Base-by-base conservation (phyloP, 768 basidiomycete species). In the Mycena amicta region DNA sequence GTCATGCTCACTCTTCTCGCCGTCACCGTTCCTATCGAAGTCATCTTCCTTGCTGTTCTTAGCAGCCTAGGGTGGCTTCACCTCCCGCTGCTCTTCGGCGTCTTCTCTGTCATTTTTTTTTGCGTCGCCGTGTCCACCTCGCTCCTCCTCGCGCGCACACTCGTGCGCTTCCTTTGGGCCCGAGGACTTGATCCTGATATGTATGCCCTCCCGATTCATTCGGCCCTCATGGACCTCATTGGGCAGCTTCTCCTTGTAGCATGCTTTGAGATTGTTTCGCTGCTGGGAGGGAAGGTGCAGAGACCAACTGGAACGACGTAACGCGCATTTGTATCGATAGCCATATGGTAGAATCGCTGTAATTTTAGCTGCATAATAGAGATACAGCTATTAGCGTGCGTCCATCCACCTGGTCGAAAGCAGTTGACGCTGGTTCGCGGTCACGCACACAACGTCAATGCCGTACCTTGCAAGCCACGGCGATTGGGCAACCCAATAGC, bases 131-230 rank as follows among this genome's bases (percentile, higher is more conserved):
- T 94, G 6, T 8, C 26, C 23, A 12, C 85, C 57, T 94, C 94
- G 2, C 79, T 98, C 4, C 25, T 79, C 27, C 71, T 90, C 30
- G 93, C 91, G 1, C 83, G 79, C 50, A 65, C 68, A 12, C 76
- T 95, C 50, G 95, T 93, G 2, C 74, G 83, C 43, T 86, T 84
- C 68, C 81, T 97, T 26, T 96, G 94, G 93, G 81, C 82, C 0
- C 84, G 77, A 55, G 78, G 83, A 12, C 78, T 86, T 26, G 95
- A 98, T 70, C 95, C 95, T 4, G 95, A 98, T 70, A 87, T 90
- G 74, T 95, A 96, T 70, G 93, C 93, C 2, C 75, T 98, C n/a
- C 95, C 95, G 6, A 83, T 96, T 26, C 94, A 96, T 63, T 93
- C 92, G 12, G 92, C 94, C 1, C 68, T 93, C 41, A 88, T 95